Base-by-base conservation (phyloP, 768 basidiomycete genomes). In the Boletus vermiculosoides region DNA sequence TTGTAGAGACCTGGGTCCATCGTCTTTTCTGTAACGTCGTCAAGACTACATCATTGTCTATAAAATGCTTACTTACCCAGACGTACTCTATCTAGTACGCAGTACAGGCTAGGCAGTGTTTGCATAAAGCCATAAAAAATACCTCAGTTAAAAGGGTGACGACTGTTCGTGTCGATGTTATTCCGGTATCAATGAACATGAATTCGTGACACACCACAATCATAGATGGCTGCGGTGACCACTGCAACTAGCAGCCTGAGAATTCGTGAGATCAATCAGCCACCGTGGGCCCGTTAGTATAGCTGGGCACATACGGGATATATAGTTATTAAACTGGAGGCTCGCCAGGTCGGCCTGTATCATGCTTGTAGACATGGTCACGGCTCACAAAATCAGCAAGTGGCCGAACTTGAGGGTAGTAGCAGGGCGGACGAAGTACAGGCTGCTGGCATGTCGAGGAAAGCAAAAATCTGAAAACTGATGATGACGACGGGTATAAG, bases 101-200 rank as follows among this genome's bases (percentile, higher is more conserved):
- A 13, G 33, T 15, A 31, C 22, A 31, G 2, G n/a, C 11, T 9
- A 4, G 28, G 2, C 6, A 15, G 25, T n/a, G 37, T 46, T 40
- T 9, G 36, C 18, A n/a, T 34, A 13, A 20, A 41, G 34, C 9
- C 5, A 28, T 15, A 23, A 36, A 5, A 54, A 46, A 18, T 54
- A 61, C 59, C 59, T 61, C 59, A 0, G 23, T 9, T n/a, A 44
- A n/a, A 39, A 61, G 4, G 4, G 50, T 58, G 36, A 61, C 45
- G 34, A 39, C 59, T 61, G 45, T 25, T 42, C 5, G 9, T 7
- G 37, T 37, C 28, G 5, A 46, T 11, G 20, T 54, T 5, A 46
- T 44, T 25, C 6, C 1, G 3, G 5, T 23, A 10, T 18, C 31
- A 28, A 41, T 1, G 1, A 15, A 42, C 11, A 4, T 28, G 9